Evolutionary conservation across 495 filamentous ascomycete species (phyloP).

Genomic region (Lepraria neglecta): DNA sequence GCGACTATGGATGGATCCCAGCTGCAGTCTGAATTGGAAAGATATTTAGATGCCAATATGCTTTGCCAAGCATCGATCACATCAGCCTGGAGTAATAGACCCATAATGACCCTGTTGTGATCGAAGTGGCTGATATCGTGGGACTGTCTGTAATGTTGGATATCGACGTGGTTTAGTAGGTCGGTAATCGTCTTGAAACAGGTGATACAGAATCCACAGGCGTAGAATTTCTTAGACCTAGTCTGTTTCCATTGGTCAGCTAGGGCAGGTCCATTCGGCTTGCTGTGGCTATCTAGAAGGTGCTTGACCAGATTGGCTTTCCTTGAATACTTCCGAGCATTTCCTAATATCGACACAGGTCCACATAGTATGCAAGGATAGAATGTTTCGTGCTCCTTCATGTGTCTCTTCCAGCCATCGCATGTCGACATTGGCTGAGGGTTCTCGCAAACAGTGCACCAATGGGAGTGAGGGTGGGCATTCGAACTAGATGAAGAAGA

Average conservation of each 20-base stretch:
- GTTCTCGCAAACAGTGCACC: slow-evolving; percentile 2
- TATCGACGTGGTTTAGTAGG: slow-evolving; percentile 10
- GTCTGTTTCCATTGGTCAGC: slow-evolving; percentile 1
- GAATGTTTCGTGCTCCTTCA: slow-evolving; percentile 8
- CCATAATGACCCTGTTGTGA: neutral
- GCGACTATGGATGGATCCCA: neutral
- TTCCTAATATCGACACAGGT: neutral
- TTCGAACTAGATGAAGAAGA: neutral
- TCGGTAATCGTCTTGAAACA: neutral
- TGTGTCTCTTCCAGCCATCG: slow-evolving; percentile 13
- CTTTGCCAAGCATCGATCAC: neutral
- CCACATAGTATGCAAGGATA: neutral
- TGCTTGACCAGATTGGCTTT: neutral
- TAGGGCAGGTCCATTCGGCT: no score
- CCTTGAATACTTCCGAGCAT: neutral
- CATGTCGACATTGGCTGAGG: neutral
- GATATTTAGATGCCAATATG: neutral
- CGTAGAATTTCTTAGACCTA: neutral
- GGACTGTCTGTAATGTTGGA: neutral
- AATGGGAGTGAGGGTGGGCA: neutral
- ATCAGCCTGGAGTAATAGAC: slow-evolving; percentile 6
- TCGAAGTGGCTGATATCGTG: slow-evolving; percentile 4
- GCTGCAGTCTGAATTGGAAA: neutral
- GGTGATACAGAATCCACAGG: slow-evolving; percentile 6
- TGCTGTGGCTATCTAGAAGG: neutral